Percentiles rank a stretch among this genome's conserved stretches.
Conservation (phyloP, 2,329 filamentous ascomycete genomes). For the Stachybotrys elegans region DNA sequence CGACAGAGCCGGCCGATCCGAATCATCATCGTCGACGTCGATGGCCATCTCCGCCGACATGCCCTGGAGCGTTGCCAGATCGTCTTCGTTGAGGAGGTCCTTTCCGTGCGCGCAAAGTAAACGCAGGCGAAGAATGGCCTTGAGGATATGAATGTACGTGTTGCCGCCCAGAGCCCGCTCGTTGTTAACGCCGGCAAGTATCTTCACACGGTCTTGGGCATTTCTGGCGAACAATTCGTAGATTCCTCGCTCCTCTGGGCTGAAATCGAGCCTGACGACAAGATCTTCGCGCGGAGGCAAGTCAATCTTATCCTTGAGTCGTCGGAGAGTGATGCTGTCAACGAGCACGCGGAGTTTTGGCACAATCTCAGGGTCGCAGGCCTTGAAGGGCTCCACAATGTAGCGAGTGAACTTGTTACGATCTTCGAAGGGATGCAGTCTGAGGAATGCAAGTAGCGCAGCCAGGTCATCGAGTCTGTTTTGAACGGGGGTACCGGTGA, state of each 20-base stretch:
- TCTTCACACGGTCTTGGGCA: slow-evolving; percentile 72
- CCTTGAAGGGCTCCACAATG: slow-evolving; percentile 83
- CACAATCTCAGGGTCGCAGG: slow-evolving; percentile 76
- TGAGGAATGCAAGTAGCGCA: slow-evolving; percentile 79
- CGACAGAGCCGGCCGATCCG: slow-evolving; percentile 51
- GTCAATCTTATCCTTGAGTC: slow-evolving; percentile 86
- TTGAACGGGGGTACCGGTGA: slow-evolving; percentile 95
- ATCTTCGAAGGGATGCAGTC: slow-evolving; percentile 80
- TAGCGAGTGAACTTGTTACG: slow-evolving; percentile 68
- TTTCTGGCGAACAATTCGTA: slow-evolving; percentile 84
- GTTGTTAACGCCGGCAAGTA: slow-evolving; percentile 55
- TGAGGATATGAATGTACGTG: slow-evolving; percentile 90
- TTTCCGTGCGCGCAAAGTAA: slow-evolving; percentile 92
- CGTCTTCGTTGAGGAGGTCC: slow-evolving; percentile 79
- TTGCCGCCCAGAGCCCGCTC: slow-evolving; percentile 71
- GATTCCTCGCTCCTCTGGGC: slow-evolving; percentile 65
- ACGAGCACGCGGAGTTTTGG: slow-evolving; percentile 84
- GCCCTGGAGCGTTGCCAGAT: slow-evolving; percentile 74
- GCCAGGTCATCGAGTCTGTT: slow-evolving; percentile 89
- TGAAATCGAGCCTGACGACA: slow-evolving; percentile 71
- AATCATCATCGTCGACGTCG: slow-evolving; percentile 75
- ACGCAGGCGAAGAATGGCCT: slow-evolving; percentile 83
- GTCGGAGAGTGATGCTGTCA: slow-evolving; percentile 87
- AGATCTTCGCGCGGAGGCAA: slow-evolving; percentile 70
- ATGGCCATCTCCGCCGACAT: slow-evolving; percentile 82